Base-by-base conservation (phyloP, 78 protist species). In the Dictyostelium purpureum region DNA sequence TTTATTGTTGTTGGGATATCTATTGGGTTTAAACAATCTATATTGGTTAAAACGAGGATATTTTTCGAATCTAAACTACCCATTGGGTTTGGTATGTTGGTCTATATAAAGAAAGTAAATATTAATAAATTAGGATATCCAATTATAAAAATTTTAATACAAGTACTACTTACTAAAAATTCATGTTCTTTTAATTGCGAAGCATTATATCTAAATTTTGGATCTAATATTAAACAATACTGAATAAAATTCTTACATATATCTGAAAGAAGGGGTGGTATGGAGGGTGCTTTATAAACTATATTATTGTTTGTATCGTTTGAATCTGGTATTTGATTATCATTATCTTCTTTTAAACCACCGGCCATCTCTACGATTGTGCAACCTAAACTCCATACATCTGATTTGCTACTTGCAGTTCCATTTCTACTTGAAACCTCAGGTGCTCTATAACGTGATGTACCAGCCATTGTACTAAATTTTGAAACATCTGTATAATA, bases 361-460 rank as follows among this genome's bases (percentile, higher is more conserved):
- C 94, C 92, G 10, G 93, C 94, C 95, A 90, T 91, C 40, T 95
- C 97, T 2, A 89, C 51, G 26, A 95, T 77, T 1, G 92, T 89
- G 45, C 97, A 95, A n/a, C 96, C 97, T 3, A 95, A 49, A 63
- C 80, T 56, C 97, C 97, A 95, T 21, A 95, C 77, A 82, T 95
- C 97, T 3, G 96, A 37, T 35, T 69, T 54, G 21, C 95, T 69
- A 21, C 96, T 57, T 37, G 93, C 96, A 19, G 94, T 93, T 10
- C 57, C 71, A 26, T 78, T 78, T 51, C 45, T 91, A 2, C 93
- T 94, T 40, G 90, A 83, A 7, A 95, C 96, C 40, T 95, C 97
- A 12, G 97, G 97, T 21, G 97, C 97, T 97, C 95, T 96, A 40
- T 40, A 96, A 16, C 87, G 81, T 2, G 97, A 93, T 37, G 98